Conservation (phyloP, 2,329 filamentous ascomycete species). For the Tolypocladium tropicale region DNA sequence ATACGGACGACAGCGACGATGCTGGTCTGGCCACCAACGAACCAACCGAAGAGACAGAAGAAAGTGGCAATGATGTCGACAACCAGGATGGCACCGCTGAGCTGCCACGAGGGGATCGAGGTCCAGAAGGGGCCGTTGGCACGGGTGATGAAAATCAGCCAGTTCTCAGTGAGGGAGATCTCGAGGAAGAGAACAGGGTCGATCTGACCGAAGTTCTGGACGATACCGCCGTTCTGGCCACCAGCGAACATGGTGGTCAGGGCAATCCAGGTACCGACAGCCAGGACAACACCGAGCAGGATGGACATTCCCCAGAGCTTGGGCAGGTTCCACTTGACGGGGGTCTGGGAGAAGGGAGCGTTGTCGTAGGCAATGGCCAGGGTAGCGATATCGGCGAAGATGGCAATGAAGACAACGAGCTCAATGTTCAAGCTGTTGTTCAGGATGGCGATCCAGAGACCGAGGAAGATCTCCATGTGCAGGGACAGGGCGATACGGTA, state of each 20-base stretch:
- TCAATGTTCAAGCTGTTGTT: constrained; percentile 79
- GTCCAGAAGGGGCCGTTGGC: constrained; percentile 90
- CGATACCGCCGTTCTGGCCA: constrained; percentile 66
- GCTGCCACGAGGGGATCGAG: constrained; percentile 78
- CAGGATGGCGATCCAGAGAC: constrained; percentile 82
- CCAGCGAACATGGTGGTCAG: constrained; percentile 73
- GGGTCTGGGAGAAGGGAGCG: constrained; percentile 73
- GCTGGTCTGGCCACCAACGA: constrained; percentile 56
- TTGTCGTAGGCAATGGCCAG: constrained; percentile 91
- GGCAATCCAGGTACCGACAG: constrained; percentile 78
- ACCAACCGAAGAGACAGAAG: constrained; percentile 81
- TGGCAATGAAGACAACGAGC: constrained; percentile 86
- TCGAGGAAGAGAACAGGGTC: constrained; percentile 82
- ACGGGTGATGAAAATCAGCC: constrained; percentile 94
- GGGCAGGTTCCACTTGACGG: constrained; percentile 91
- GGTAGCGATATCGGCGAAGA: constrained; percentile 88
- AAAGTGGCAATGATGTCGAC: constrained; percentile 79
- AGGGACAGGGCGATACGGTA: constrained; percentile 90
- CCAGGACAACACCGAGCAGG: constrained; percentile 70
- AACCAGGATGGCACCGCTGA: constrained; percentile 64
- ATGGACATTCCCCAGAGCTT: constrained; percentile 92
- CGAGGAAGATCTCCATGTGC: constrained; percentile 84
- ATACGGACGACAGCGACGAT: constrained; percentile 80
- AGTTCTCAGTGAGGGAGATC: constrained; percentile 87
- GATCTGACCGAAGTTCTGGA: constrained; percentile 76